These are phyloP conservation scores for Aspergillus ellipticus DNA, from an alignment of 495 filamentous ascomycete genomes.

Conservation along the genomic window DNA sequence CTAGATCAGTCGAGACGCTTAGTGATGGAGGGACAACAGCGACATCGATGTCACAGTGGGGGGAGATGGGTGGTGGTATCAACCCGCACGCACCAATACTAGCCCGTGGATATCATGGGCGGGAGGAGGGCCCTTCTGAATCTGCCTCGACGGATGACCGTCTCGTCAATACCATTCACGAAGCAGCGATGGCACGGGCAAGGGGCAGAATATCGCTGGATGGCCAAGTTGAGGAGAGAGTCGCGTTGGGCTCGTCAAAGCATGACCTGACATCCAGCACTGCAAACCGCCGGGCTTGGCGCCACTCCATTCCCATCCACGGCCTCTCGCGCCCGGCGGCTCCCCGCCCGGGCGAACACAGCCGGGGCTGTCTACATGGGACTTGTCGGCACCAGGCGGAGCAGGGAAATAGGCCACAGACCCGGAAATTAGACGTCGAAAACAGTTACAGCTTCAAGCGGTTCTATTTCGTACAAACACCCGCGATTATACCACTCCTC, in stretches of 20 bases:
- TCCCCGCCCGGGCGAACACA: not conserved
- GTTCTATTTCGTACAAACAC: conserved; percentile 41
- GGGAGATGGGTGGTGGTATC: conserved; percentile 4
- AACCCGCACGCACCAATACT: conserved; percentile 2
- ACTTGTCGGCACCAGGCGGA: not conserved
- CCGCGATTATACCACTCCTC: conserved; percentile 11
- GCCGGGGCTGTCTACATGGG: not conserved
- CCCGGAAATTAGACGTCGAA: not conserved
- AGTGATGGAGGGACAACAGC: conserved; percentile 18
- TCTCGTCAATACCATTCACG: no score
- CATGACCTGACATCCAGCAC: conserved; percentile 14
- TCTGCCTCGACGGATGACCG: not conserved
- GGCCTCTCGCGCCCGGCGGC: not conserved
- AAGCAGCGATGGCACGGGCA: no score
- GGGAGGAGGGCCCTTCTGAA: not conserved
- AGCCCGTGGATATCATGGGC: not conserved
- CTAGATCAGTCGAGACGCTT: conserved; percentile 9
- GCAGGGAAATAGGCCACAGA: no score
- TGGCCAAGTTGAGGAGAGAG: not conserved
- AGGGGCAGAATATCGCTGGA: no score
- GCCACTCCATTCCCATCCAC: conserved; percentile 4
- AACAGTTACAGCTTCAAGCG: conserved; percentile 15
- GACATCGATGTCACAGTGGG: conserved; percentile 32
- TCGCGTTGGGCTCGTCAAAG: not conserved
- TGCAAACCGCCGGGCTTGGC: conserved; percentile 13